Evolutionary conservation across 2,329 filamentous ascomycete genomes (phyloP).

Genomic region (Aspergillus tubingensis): DNA sequence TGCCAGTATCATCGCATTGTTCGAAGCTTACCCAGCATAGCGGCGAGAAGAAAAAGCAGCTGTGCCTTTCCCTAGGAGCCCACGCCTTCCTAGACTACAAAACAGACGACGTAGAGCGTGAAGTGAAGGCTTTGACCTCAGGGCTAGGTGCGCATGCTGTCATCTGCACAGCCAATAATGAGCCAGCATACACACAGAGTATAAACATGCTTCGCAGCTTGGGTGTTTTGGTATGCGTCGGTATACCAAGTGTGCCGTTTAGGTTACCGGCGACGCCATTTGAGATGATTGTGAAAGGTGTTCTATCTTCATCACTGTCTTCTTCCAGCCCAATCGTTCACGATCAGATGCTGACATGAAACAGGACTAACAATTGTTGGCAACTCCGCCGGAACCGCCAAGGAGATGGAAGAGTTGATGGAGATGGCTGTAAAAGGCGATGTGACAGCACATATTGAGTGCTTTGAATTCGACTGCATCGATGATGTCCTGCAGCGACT

Average conservation of each 20-base stretch:
- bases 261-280: slow-evolving; percentile 50
- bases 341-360: slow-evolving; percentile 7
- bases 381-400: slow-evolving; percentile 48
- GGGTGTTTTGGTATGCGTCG: slow-evolving; percentile 53
- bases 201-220: slow-evolving; percentile 47
- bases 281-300: slow-evolving; percentile 50
- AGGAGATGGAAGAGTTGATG: slow-evolving; percentile 51
- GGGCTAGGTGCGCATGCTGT: slow-evolving; percentile 50
- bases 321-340: neutral
- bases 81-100: slow-evolving; percentile 38
- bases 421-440: slow-evolving; percentile 47
- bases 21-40: slow-evolving; percentile 16
- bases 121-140: slow-evolving; percentile 43
- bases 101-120: slow-evolving; percentile 40
- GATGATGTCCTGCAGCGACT: slow-evolving; percentile 38
- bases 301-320: neutral
- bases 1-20: neutral
- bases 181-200: slow-evolving; percentile 48
- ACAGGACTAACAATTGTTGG: slow-evolving; percentile 48
- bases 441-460: slow-evolving; percentile 40
- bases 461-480: slow-evolving; percentile 38
- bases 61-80: slow-evolving; percentile 38
- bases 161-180: slow-evolving; percentile 51
- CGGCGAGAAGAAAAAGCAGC: slow-evolving; percentile 36
- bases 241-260: slow-evolving; percentile 47